Evolutionary conservation across 176 grass and related monocot genomes (phyloP), one percentile per base, ranked within the genome.

Genomic region (Rhynchospora pubera): DNA sequence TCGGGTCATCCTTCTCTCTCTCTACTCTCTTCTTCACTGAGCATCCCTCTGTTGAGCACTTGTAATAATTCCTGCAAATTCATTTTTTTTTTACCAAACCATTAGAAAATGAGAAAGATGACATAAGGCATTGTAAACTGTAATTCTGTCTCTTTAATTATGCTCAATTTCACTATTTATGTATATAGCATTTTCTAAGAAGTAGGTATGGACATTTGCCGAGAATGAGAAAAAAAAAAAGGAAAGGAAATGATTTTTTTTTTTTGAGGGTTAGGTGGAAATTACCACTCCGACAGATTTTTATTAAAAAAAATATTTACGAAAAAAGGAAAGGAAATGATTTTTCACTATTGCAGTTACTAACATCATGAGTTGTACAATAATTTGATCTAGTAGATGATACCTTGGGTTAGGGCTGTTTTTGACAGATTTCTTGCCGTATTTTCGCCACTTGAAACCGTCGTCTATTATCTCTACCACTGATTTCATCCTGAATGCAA

Each of bases 401-500:
- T 92, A 94, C 92, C 95, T 95, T 44, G 92, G 96, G 62, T 98
- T 94, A 4, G 96, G 91, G 89, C 92, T 98, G 85, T 94, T 94
- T 85, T 98, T 98, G 78, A 98, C 92, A n/a, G 96, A 93, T 57
- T 95, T 99, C 89, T 99, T 99, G 62, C 96, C 92, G 39, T 99
- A 95, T 81, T 99, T 99, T 15, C 96, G 84, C 96, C 92, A 99
- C 84, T 93, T 99, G 84, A 93, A 98, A 14, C 92, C 95, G 42
- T 98, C 95, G 48, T 99, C 91, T 0, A 93, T 70, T 26, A 93
- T 87, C 86, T 98, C 96, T 59, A 85, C 32, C 79, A 93, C 96
- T 7, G 92, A 90, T 86, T 82, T 88, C 76, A 88, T 98, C 82
- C 96, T 78, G 85, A 98, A 98, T 60, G 96, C 96, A 68, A 98